Conservation (phyloP, 208 protist species). For the Trypanosoma melophagium region DNA sequence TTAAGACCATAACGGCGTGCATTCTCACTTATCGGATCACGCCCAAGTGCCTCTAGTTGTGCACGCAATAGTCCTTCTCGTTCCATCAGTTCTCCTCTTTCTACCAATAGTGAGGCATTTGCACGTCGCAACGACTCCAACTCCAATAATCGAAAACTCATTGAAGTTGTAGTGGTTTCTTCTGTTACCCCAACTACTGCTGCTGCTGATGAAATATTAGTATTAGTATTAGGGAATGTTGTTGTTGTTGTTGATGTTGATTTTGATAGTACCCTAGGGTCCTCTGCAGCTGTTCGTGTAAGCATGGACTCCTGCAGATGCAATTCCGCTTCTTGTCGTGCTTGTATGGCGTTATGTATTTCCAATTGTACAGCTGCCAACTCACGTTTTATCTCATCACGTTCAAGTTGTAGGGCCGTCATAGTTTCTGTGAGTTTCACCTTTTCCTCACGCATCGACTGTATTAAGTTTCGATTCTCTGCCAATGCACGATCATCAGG, state of each 20-base stretch:
- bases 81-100: slow-evolving; percentile 46
- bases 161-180: background rate
- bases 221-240: too few species aligned
- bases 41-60: slow-evolving; percentile 58
- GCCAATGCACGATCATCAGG: slow-evolving; percentile 49
- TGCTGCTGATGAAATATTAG: background rate
- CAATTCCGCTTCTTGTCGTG: slow-evolving; percentile 52
- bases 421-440: slow-evolving; percentile 22
- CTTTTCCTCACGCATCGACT: slow-evolving; percentile 15
- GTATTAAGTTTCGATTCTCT: slow-evolving; percentile 31
- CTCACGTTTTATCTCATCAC: slow-evolving; percentile 7
- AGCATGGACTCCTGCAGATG: slow-evolving; percentile 25
- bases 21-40: slow-evolving; percentile 64
- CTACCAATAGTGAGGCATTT: slow-evolving; percentile 38
- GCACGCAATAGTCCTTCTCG: slow-evolving; percentile 58
- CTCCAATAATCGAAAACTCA: slow-evolving; percentile 25
- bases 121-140: slow-evolving; percentile 41
- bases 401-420: slow-evolving; percentile 10
- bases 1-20: slow-evolving; percentile 74
- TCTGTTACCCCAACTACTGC: background rate
- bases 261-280: too few species aligned
- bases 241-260: too few species aligned
- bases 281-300: background rate
- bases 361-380: slow-evolving; percentile 13
- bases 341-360: slow-evolving; percentile 40